These are phyloP conservation scores for Halophytophthora batemanensis DNA, from an alignment of 352 stramenopile species.

Conservation along the genomic window DNA sequence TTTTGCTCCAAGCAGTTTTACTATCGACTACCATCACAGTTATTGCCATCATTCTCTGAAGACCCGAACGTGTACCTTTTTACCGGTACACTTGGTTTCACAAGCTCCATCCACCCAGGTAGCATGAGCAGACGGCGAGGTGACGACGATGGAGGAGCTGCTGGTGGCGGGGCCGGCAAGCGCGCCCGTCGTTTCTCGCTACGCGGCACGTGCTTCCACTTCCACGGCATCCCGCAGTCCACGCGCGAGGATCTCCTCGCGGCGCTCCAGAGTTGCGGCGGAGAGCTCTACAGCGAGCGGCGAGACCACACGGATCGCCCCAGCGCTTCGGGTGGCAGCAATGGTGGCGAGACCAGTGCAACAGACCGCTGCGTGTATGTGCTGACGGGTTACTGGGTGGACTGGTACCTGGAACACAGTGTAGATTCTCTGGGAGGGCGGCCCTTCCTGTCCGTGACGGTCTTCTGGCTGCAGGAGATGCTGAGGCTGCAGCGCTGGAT, in stretches of 20 bases:
- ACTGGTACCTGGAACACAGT: slow-evolving; percentile 7
- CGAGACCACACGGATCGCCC: not conserved
- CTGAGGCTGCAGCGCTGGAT: slow-evolving; percentile 38
- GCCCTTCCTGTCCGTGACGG: slow-evolving; percentile 30
- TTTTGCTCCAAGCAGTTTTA: too few relatives aligned
- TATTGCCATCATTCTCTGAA: too few relatives aligned
- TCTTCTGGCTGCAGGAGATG: slow-evolving; percentile 56
- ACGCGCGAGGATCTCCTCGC: slow-evolving; percentile 13
- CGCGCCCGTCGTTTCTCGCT: slow-evolving; percentile 21
- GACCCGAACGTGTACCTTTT: too few relatives aligned
- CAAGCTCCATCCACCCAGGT: too few relatives aligned
- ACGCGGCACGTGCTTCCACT: slow-evolving; percentile 23
- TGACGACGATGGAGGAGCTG: not conserved
- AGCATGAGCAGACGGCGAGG: not conserved
- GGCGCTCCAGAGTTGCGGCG: slow-evolving; percentile 13
- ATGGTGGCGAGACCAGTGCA: not conserved
- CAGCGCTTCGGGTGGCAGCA: too few relatives aligned
- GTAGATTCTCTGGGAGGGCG: not conserved
- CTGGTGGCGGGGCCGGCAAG: not conserved
- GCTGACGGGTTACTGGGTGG: slow-evolving; percentile 54
- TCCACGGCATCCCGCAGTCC: slow-evolving; percentile 23
- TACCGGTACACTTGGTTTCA: too few relatives aligned
- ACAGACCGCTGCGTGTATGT: slow-evolving; percentile 29
- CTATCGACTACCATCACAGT: too few relatives aligned
- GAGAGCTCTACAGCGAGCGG: slow-evolving; percentile 8